Evolutionary conservation across 2,329 filamentous ascomycete genomes (phyloP).

Genomic region (Sporothrix euskadiensis): DNA sequence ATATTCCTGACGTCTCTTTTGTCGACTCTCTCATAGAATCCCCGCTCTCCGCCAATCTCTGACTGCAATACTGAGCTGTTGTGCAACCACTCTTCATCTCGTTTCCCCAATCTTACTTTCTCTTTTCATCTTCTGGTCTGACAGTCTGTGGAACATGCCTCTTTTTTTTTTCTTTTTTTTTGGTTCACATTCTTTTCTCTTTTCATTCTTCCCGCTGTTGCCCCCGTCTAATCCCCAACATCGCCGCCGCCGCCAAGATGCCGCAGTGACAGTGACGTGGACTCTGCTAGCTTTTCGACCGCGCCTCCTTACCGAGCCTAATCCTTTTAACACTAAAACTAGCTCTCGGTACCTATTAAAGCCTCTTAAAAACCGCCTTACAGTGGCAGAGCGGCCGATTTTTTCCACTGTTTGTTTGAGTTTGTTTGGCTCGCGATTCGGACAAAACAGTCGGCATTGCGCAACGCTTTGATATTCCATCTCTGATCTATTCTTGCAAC

Average conservation of each 20-base stretch:
- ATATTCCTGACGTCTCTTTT: not conserved
- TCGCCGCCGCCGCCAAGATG: conserved; percentile 9
- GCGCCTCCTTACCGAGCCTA: conserved; percentile 6
- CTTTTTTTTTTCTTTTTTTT: not conserved
- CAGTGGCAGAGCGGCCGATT: not conserved
- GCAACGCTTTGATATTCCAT: not conserved
- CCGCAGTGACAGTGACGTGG: conserved; percentile 18
- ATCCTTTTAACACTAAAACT: not conserved
- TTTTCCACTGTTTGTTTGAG: not conserved
- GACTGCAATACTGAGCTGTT: not conserved
- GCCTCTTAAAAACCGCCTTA: not conserved
- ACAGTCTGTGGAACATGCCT: not conserved
- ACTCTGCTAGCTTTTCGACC: conserved; percentile 1
- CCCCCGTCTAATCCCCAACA: not conserved
- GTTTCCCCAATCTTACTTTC: not conserved
- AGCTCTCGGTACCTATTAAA: not conserved
- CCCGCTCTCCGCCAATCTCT: not conserved
- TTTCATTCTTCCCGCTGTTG: not conserved
- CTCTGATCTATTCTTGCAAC: not conserved
- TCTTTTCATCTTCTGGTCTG: not conserved
- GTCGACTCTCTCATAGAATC: not conserved
- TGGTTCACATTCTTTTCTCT: not conserved
- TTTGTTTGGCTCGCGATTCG: not conserved
- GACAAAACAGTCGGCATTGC: not conserved
- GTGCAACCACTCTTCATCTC: not conserved